A percentile compares a stretch with the other conserved stretches of the same genome.
These are phyloP conservation scores for Stephania cephalantha DNA, from an alignment of 164 flowering plant species.

Conservation along the genomic window DNA sequence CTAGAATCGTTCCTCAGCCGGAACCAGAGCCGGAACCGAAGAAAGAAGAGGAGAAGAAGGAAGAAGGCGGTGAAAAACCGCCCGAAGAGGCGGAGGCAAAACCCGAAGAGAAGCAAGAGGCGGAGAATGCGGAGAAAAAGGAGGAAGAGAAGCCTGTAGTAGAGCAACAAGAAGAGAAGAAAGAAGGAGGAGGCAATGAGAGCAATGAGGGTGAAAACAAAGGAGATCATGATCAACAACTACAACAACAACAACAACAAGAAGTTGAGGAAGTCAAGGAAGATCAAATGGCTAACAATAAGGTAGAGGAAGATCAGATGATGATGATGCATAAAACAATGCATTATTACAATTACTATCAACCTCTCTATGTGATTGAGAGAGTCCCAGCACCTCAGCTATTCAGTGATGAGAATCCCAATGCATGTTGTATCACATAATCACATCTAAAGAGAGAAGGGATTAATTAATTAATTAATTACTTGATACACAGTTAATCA, in stretches of 20 bases:
- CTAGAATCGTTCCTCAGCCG: slow-evolving; percentile 67
- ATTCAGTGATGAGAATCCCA: slow-evolving; percentile 95
- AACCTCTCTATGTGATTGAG: slow-evolving; percentile 71
- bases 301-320: background rate
- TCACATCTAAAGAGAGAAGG: background rate
- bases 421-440: slow-evolving; percentile 78
- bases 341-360: too few relatives aligned
- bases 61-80: slow-evolving; percentile 30
- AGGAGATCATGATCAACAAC: slow-evolving; percentile 2
- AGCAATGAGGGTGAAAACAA: slow-evolving; percentile 14
- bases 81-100: slow-evolving; percentile 25
- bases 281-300: background rate
- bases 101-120: slow-evolving; percentile 29
- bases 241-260: too few relatives aligned
- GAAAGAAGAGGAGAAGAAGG: slow-evolving; percentile 29
- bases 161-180: slow-evolving; percentile 10
- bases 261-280: background rate
- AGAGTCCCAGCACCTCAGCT: slow-evolving; percentile 77
- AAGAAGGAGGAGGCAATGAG: slow-evolving; percentile 14
- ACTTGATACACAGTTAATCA: background rate
- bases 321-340: background rate
- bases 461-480: background rate
- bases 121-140: slow-evolving; percentile 23
- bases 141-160: slow-evolving; percentile 14
- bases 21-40: slow-evolving; percentile 39